Base-by-base conservation (phyloP, 257 asterid species). In the Leonotis leonurus region DNA sequence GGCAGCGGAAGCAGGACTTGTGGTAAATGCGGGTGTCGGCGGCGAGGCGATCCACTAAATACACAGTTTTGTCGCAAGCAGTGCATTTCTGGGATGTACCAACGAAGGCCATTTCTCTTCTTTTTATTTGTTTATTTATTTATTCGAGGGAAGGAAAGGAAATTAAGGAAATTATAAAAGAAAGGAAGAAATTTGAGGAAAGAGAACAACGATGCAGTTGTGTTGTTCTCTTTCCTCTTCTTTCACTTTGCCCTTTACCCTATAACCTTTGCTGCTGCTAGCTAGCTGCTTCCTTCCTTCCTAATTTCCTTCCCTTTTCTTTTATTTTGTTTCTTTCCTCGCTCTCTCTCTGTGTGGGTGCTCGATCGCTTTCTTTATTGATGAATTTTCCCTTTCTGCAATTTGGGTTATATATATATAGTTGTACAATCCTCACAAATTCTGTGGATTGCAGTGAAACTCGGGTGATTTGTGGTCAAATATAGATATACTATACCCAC, bases 1-100 rank as follows among this genome's bases (percentile, higher is more conserved):
- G 83, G 82, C 95, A 84, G 1, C 89, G 81, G 72, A 89, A 89
- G 56, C 97, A 89, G 1, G 95, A 81, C 70, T 86, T 86, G 74
- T 86, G 97, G 45, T 65, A 89, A 26, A 84, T 37, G 0, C 93
- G 79, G 41, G 81, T 86, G 63, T 86, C 77, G 4, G 88, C 88
- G 8, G 89, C 82, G 20, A 86, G 68, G 16, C 77, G 78, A 61
- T 89, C 95, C 8, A 86, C 89, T 13, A 81, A 71, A 43, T 89
- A 89, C 3, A 84, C 94, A 1, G 94, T 84, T 43, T 71, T 74
- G 12, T 70, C 72, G 40, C 97, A 84, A 12, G 89, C 91, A 1
- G 77, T 79, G 77, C 94, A 86, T 69, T 80, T 86, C 63, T 81
- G 90, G 25, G 78, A 73, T 20, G 85, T 76, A 46, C 74, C 90